Percentiles rank a stretch among this genome's conserved stretches.
Conservation (phyloP, 139 green algal species). For the Chlorella ohadii region DNA sequence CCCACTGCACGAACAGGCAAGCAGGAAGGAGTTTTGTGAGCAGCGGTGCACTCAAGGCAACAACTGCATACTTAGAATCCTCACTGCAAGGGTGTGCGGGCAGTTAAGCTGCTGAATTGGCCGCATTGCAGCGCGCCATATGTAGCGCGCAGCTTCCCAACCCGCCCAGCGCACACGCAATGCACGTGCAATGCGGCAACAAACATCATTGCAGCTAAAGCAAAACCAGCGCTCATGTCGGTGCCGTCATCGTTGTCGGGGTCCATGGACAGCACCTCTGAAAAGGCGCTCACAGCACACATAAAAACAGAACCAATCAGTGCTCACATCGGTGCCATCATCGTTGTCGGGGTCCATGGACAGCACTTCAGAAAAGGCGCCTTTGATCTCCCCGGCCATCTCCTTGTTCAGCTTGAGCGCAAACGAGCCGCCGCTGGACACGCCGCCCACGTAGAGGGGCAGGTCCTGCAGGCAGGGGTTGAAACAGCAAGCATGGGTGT, state of each 20-base stretch:
- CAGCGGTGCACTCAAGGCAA: too few relatives aligned
- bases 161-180: too few relatives aligned
- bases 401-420: conserved; percentile 11
- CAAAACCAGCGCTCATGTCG: too few relatives aligned
- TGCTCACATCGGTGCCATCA: not conserved
- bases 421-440: conserved; percentile 9
- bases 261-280: not conserved
- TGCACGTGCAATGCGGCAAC: too few relatives aligned
- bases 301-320: too few relatives aligned
- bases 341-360: not conserved
- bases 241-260: not conserved
- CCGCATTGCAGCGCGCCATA: too few relatives aligned
- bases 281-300: not conserved
- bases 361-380: not conserved
- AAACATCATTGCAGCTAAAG: too few relatives aligned
- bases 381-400: not conserved
- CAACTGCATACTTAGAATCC: too few relatives aligned
- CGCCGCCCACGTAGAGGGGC: conserved; percentile 6
- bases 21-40: too few relatives aligned
- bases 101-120: too few relatives aligned
- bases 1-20: not conserved
- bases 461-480: not conserved
- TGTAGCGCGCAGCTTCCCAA: too few relatives aligned
- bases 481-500: not conserved
- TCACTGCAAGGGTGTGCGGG: too few relatives aligned